Percentiles rank a stretch among this genome's conserved stretches.
Evolutionary conservation across 768 basidiomycete genomes (phyloP).

Genomic region (Hygrophoropsis aurantiaca): DNA sequence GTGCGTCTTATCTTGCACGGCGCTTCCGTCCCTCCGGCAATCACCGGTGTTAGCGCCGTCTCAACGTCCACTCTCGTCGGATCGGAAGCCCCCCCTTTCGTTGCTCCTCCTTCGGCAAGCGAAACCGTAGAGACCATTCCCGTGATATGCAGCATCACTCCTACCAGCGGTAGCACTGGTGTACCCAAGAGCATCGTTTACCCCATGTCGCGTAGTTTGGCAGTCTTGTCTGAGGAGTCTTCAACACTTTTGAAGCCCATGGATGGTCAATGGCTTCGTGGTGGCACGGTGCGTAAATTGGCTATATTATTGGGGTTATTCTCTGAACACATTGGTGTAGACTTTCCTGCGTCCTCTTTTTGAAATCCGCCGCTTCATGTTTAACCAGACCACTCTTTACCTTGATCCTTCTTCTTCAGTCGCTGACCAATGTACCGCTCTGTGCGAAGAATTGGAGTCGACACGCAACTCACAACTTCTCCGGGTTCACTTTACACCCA

Average conservation of each 20-base stretch:
- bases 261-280: conserved; percentile 32
- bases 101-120: conserved; percentile 11
- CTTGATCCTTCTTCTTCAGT: conserved; percentile 27
- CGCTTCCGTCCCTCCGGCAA: conserved; percentile 9
- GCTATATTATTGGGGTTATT: too few species aligned
- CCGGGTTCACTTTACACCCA: conserved; percentile 27
- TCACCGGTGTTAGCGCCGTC: conserved; percentile 11
- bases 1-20: conserved; percentile 23
- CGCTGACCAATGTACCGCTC: conserved; percentile 21
- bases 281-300: conserved; percentile 31
- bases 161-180: conserved; percentile 30
- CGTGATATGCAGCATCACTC: conserved; percentile 24
- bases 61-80: conserved; percentile 17
- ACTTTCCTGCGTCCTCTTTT: conserved; percentile 30
- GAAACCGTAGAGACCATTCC: conserved; percentile 21
- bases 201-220: conserved; percentile 25
- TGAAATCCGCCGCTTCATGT: conserved; percentile 32
- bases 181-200: conserved; percentile 31
- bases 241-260: conserved; percentile 24
- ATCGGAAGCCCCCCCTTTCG: conserved; percentile 7
- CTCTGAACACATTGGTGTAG: conserved; percentile 6
- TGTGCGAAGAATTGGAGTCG: conserved; percentile 26
- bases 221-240: conserved; percentile 25
- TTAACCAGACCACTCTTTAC: conserved; percentile 30
- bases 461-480: conserved; percentile 18